These are phyloP conservation scores for Warburgia ugandensis DNA, from an alignment of 164 flowering plant genomes.

Conservation along the genomic window DNA sequence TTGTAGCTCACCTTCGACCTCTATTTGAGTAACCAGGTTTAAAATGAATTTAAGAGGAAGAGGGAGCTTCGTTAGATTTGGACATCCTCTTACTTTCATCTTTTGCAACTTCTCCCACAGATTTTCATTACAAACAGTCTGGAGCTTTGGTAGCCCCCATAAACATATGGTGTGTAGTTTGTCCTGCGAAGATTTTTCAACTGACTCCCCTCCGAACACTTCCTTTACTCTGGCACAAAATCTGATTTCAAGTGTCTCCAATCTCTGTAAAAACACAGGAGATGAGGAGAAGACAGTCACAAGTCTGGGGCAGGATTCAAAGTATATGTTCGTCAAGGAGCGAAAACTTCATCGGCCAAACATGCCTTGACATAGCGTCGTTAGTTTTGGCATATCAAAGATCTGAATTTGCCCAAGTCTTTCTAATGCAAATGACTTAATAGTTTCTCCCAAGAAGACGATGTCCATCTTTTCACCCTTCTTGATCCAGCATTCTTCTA, in stretches of 20 bases:
- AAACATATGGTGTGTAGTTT: too few relatives aligned
- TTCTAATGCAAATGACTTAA: not conserved
- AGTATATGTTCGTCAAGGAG: not conserved
- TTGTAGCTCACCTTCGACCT: too few relatives aligned
- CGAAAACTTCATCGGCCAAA: not conserved
- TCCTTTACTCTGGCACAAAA: not conserved
- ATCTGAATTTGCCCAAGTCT: not conserved
- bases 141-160: too few relatives aligned
- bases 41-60: too few relatives aligned
- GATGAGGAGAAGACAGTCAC: not conserved
- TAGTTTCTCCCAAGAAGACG: not conserved
- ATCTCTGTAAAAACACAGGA: not conserved
- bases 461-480: not conserved
- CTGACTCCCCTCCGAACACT: conserved; percentile 1
- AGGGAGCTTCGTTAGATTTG: too few relatives aligned
- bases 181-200: too few relatives aligned
- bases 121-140: too few relatives aligned
- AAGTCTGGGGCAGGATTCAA: conserved; percentile 1
- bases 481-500: not conserved
- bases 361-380: not conserved
- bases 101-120: too few relatives aligned
- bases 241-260: conserved; percentile 2
- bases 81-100: too few relatives aligned
- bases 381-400: not conserved
- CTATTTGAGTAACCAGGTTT: too few relatives aligned